Evolutionary conservation across 768 basidiomycete species (phyloP).

Genomic region (Russula sp.): DNA sequence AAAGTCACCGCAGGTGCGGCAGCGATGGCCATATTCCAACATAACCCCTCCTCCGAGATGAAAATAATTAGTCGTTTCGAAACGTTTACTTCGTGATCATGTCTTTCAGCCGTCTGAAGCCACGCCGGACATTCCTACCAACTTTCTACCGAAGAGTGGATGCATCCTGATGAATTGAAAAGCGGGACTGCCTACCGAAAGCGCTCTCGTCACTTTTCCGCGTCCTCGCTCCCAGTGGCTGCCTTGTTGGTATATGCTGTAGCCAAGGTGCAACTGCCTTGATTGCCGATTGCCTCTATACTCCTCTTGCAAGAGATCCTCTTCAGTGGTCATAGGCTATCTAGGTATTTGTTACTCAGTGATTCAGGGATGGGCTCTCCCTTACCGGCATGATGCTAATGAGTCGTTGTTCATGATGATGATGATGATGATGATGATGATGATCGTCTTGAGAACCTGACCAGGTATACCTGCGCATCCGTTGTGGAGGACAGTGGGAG

Average conservation of each 20-base stretch:
- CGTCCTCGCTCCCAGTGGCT: background rate
- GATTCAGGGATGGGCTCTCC: background rate
- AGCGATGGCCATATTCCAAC: background rate
- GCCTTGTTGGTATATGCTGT: background rate
- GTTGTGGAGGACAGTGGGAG: slow-evolving; percentile 1
- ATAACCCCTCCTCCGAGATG: background rate
- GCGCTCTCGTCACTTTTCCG: slow-evolving; percentile 8
- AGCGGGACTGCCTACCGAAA: slow-evolving; percentile 9
- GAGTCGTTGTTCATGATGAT: slow-evolving; percentile 16
- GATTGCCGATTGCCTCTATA: slow-evolving; percentile 27
- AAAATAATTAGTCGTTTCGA: background rate
- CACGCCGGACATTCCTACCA: slow-evolving; percentile 19
- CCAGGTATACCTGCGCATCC: slow-evolving; percentile 28
- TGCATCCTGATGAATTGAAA: slow-evolving; percentile 10
- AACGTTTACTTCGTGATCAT: slow-evolving; percentile 22
- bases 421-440: slow-evolving; percentile 4
- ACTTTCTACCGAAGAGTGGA: slow-evolving; percentile 20
- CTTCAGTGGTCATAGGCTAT: slow-evolving; percentile 30
- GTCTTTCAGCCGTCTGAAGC: slow-evolving; percentile 23
- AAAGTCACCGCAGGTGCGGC: slow-evolving; percentile 8
- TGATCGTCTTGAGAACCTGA: slow-evolving; percentile 6
- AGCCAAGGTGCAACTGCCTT: slow-evolving; percentile 24
- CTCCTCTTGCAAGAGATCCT: slow-evolving; percentile 29
- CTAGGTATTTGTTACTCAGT: slow-evolving; percentile 16
- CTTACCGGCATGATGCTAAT: slow-evolving; percentile 26